Base-by-base conservation (phyloP, 305 asterid genomes). In the Caryopteris hybrid region DNA sequence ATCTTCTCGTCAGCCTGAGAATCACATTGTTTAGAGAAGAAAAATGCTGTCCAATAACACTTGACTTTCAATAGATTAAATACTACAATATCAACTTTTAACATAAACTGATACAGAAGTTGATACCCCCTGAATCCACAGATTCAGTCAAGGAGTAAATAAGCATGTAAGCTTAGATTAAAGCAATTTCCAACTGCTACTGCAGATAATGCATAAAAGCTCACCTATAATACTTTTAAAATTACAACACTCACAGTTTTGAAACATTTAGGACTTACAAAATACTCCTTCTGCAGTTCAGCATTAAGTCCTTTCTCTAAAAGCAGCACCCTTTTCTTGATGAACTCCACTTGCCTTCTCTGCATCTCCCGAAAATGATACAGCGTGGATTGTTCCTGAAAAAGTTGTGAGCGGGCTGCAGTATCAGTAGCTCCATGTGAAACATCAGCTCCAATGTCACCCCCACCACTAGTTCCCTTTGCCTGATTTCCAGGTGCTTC, bases 251-350 rank as follows among this genome's bases (percentile, higher is more conserved):
- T 53, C 47, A 34, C 46, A 45, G 29, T 20, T 68, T 47, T 61
- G 64, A 45, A 59, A 52, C 11, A 36, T 52, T 27, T 48, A 46
- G 68, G 82, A 87, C 98, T 91, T 80, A 91, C 99, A 74, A 61
- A 86, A 73, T 51, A 63, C 39, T 74, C 83, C 74, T 84, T 86
- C 76, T 88, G 94, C 69, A 84, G 80, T 74, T 94, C 99, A 8
- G 86, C 87, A 41, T 78, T 73, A 42, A 94, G 96, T 8, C 87
- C 96, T 83, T 85, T 94, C 73, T 94, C 98, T 56, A 94, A 74
- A 78, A 94, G 97, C 54, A 86, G 88, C 71, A 94, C 98, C 81
- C 99, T 80, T 79, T 89, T 94, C 78, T 94, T 94, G 70, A 94
- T 69, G 70, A 89, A 94, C 75, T 94, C 99, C 62, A 91, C 98